These are phyloP conservation scores for Candida ovalis DNA, from an alignment of 805 yeast species.

Conservation along the genomic window DNA sequence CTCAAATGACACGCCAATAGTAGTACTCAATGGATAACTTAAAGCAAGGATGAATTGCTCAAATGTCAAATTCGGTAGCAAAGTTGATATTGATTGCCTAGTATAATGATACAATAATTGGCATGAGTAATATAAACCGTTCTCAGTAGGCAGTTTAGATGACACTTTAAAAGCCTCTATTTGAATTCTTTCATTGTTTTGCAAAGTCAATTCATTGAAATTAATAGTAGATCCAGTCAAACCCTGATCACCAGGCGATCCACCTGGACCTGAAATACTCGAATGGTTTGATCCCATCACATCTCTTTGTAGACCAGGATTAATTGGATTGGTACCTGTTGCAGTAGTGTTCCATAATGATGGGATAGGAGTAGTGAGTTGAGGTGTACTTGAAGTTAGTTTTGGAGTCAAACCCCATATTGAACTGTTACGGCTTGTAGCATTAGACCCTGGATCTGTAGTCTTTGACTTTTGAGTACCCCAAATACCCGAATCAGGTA, in stretches of 20 bases:
- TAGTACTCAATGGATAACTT: slow-evolving; percentile 29
- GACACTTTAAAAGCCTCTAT: slow-evolving; percentile 40
- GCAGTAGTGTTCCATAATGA: slow-evolving; percentile 14
- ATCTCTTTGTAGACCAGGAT: background rate
- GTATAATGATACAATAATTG: slow-evolving; percentile 26
- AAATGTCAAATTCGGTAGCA: slow-evolving; percentile 33
- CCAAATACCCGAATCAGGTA: slow-evolving; percentile 10
- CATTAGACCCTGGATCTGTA: slow-evolving; percentile 2
- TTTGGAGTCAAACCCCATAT: slow-evolving; percentile 20
- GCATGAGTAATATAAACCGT: slow-evolving; percentile 17
- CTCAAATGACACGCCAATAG: slow-evolving; percentile 35
- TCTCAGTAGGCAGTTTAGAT: slow-evolving; percentile 31
- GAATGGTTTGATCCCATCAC: background rate
- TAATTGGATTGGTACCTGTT: background rate
- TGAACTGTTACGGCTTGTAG: slow-evolving; percentile 17
- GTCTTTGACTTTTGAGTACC: slow-evolving; percentile 7
- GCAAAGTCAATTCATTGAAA: slow-evolving; percentile 6
- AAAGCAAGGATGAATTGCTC: slow-evolving; percentile 30
- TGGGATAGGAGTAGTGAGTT: background rate
- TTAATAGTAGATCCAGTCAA: background rate
- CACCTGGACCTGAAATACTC: background rate
- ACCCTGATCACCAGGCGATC: background rate
- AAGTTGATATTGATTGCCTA: slow-evolving; percentile 35
- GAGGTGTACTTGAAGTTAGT: background rate
- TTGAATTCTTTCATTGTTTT: slow-evolving; percentile 37